Evolutionary conservation across 2,329 filamentous ascomycete genomes (phyloP), one percentile per base, ranked within the genome.

Genomic region (Colletotrichum tropicicola): DNA sequence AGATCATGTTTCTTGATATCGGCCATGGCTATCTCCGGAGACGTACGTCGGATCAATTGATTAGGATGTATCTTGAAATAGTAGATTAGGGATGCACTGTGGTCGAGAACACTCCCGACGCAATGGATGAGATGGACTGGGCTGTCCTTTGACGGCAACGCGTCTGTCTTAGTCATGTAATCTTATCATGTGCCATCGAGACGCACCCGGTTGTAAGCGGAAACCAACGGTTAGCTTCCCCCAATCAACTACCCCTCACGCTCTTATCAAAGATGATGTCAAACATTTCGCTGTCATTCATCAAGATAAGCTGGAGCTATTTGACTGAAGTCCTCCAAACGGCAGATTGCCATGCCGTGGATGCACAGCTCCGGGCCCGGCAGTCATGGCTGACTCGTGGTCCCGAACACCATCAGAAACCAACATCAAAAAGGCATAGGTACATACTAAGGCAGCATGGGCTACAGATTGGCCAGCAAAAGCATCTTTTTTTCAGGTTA

Each of bases 1-100:
- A 92, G 82, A 23, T 83, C 75, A 72, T 84, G 91, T 2, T 76
- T 86, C 57, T 87, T 72, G 57, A 71, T 44, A 17, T 68, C 49
- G 9, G 28, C 10, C 62, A 65, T 65, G 44, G 32, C 12, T 12
- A 35, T 2, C 13, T 35, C n/a, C 3, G 32, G n/a, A n/a, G n/a
- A n/a, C n/a, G n/a, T n/a, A 35, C 12, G 32, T 35, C 12, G 10
- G 13, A 15, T 35, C 32, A n/a, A 13, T 35, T 35, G n/a, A 15
- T 35, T 35, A n/a, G n/a, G n/a, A n/a, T n/a, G 32, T 35, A 8
- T 35, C 13, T 35, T 35, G 32, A 12, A 13, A 6, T 35, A 35
- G 7, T 35, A 12, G n/a, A 12, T 12, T 35, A 13, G n/a, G 19
- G 19, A 27, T 43, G 6, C 19, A 4, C n/a, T 19, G 2, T n/a